Evolutionary conservation across 352 stramenopile species (phyloP).

Genomic region (Phytophthora sojae): DNA sequence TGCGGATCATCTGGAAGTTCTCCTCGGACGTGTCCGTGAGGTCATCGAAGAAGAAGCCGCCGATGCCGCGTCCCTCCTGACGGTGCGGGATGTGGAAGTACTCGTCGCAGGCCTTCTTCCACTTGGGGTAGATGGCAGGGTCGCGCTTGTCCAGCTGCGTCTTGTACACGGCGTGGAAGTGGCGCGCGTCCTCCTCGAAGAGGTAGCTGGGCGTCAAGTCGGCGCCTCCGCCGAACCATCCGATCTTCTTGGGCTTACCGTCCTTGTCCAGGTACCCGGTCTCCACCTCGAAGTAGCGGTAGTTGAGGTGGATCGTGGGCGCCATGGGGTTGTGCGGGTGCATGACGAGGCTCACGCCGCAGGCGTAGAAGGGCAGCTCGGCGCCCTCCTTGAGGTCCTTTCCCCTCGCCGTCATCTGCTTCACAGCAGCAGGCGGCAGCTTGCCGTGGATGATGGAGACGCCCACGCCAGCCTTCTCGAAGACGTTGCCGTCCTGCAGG

Average conservation of each 20-base stretch:
- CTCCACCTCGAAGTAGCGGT: conserved; percentile 98
- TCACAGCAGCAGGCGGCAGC: conserved; percentile 88
- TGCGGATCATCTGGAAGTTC: conserved; percentile 84
- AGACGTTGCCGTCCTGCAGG: conserved; percentile 94
- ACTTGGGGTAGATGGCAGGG: conserved; percentile 92
- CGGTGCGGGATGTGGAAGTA: conserved; percentile 99
- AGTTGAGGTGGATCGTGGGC: conserved; percentile 98
- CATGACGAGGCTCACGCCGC: conserved; percentile 97
- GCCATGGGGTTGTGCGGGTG: conserved; percentile 94
- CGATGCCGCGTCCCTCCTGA: conserved; percentile 95
- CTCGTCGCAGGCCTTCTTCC: conserved; percentile 97
- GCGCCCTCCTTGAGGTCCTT: conserved; percentile 77
- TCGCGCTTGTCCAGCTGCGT: conserved; percentile 93
- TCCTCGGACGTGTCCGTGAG: conserved; percentile 94
- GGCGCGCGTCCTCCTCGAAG: conserved; percentile 95
- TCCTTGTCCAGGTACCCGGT: conserved; percentile 79
- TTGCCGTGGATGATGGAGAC: conserved; percentile 97
- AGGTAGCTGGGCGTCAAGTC: conserved; percentile 98
- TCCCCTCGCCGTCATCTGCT: conserved; percentile 84
- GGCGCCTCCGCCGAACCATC: conserved; percentile 97
- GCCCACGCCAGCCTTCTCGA: conserved; percentile 98
- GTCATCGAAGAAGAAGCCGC: conserved; percentile 99
- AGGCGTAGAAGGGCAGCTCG: conserved; percentile 96
- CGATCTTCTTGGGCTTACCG: conserved; percentile 80
- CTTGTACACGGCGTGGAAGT: conserved; percentile 99